Percentiles rank a stretch among this genome's conserved stretches.
phyloP scores from a whole-genome alignment of 2,329 filamentous ascomycete species.

The Ophiostoma piceae region DNA sequence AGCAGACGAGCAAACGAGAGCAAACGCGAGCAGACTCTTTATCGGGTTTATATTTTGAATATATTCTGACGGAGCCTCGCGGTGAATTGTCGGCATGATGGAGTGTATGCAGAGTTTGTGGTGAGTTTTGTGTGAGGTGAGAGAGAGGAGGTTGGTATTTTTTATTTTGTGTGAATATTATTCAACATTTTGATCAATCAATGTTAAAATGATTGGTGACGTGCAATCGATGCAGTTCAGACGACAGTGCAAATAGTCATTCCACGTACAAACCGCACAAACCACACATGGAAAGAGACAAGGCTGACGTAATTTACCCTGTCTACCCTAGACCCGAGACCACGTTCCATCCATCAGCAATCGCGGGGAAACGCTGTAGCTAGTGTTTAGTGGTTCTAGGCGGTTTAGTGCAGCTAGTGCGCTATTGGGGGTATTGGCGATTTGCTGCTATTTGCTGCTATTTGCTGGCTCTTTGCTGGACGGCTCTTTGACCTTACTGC shows the following conservation, averaged over 20 bases:
- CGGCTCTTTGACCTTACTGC: not conserved
- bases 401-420: not conserved
- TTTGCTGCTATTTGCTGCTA: not conserved
- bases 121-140: not conserved
- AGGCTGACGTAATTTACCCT: slow-evolving; percentile 13
- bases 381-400: slow-evolving; percentile 8
- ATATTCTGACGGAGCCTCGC: slow-evolving; percentile 14
- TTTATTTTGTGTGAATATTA: not conserved
- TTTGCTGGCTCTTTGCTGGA: not conserved
- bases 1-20: not conserved
- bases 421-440: not conserved
- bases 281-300: not conserved
- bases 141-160: not conserved
- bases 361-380: slow-evolving; percentile 6
- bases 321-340: slow-evolving; percentile 1
- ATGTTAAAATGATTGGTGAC: too few species aligned
- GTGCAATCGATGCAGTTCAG: too few species aligned
- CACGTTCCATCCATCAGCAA: not conserved
- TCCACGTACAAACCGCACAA: not conserved
- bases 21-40: slow-evolving; percentile 1
- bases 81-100: not conserved
- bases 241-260: not conserved
- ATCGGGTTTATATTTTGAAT: slow-evolving; percentile 8
- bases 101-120: not conserved
- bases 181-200: not conserved